Conservation (phyloP, 2,329 filamentous ascomycete species). For the Piedraia hortae region DNA sequence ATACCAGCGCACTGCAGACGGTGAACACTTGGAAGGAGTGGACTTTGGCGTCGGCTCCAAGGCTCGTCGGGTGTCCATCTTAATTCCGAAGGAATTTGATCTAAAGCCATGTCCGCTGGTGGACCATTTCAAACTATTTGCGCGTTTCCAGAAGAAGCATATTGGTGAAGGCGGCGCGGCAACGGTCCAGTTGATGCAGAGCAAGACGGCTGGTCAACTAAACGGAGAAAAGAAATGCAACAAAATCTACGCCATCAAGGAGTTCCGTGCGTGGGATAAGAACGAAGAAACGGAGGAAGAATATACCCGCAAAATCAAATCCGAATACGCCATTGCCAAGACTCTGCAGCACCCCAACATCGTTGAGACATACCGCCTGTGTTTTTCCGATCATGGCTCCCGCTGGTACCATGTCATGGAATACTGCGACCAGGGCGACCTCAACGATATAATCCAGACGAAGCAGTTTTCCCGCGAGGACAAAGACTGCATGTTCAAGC, state of each 20-base stretch:
- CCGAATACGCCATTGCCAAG: slow-evolving; percentile 69
- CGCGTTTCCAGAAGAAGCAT: slow-evolving; percentile 44
- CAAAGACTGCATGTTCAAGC: slow-evolving; percentile 67
- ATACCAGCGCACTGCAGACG: slow-evolving; percentile 8
- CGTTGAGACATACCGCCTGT: slow-evolving; percentile 51
- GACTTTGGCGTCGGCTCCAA: slow-evolving; percentile 12
- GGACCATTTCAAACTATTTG: slow-evolving; percentile 28
- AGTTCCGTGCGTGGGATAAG: slow-evolving; percentile 47
- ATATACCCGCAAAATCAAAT: slow-evolving; percentile 74
- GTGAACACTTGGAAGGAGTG: slow-evolving; percentile 8
- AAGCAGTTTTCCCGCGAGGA: slow-evolving; percentile 40
- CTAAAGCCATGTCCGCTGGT: slow-evolving; percentile 18
- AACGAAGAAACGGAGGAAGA: slow-evolving; percentile 38
- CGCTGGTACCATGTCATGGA: slow-evolving; percentile 89
- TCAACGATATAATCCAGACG: slow-evolving; percentile 45
- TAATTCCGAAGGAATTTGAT: slow-evolving; percentile 8
- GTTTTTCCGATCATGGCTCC: slow-evolving; percentile 27
- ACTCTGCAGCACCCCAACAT: slow-evolving; percentile 69
- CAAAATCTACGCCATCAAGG: slow-evolving; percentile 62
- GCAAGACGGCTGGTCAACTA: slow-evolving; percentile 29
- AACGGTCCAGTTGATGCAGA: slow-evolving; percentile 53
- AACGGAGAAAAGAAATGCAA: slow-evolving; percentile 6
- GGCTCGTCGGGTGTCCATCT: slow-evolving; percentile 11
- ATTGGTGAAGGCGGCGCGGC: slow-evolving; percentile 63
- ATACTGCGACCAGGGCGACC: slow-evolving; percentile 57